Percentiles rank a stretch among this genome's conserved stretches.
These are phyloP conservation scores for Sugiyamaella valdiviana DNA, from an alignment of 805 yeast species.

Conservation along the genomic window DNA sequence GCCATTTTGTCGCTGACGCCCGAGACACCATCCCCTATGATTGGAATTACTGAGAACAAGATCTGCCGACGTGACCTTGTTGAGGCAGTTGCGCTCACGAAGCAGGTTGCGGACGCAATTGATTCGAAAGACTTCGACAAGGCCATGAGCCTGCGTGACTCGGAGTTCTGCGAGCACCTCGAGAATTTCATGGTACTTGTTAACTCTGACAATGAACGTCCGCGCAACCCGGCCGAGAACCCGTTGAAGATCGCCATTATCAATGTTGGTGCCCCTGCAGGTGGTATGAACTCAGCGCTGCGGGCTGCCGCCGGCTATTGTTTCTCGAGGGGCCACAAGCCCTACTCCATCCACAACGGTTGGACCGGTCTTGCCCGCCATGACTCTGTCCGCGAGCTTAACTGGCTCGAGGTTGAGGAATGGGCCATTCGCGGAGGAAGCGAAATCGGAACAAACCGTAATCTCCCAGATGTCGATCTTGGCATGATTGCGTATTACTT, in stretches of 20 bases:
- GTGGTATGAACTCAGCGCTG: conserved; percentile 89
- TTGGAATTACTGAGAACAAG: conserved; percentile 82
- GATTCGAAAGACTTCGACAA: conserved; percentile 68
- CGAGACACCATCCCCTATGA: conserved; percentile 89
- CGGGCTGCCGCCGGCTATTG: conserved; percentile 87
- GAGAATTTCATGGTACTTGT: conserved; percentile 67
- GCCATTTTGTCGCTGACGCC: conserved; percentile 88
- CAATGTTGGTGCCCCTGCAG: conserved; percentile 96
- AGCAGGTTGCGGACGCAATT: conserved; percentile 87
- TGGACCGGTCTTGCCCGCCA: conserved; percentile 87
- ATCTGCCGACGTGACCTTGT: conserved; percentile 78
- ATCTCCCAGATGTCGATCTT: conserved; percentile 72
- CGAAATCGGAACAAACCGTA: conserved; percentile 92
- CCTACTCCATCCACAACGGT: conserved; percentile 89
- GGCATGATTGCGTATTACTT: conserved; percentile 91
- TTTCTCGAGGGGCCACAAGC: conserved; percentile 81
- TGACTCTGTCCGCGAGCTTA: conserved; percentile 67
- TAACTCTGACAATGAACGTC: conserved; percentile 57
- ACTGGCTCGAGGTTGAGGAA: conserved; percentile 81
- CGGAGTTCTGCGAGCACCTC: conserved; percentile 79
- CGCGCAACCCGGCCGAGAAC: conserved; percentile 51
- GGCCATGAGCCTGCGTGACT: conserved; percentile 82
- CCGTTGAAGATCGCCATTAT: conserved; percentile 75
- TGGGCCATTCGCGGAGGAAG: conserved; percentile 93
- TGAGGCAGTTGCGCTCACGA: conserved; percentile 83